phyloP scores from a whole-genome alignment of 805 yeast genomes.

The Clavispora phyllophila region DNA sequence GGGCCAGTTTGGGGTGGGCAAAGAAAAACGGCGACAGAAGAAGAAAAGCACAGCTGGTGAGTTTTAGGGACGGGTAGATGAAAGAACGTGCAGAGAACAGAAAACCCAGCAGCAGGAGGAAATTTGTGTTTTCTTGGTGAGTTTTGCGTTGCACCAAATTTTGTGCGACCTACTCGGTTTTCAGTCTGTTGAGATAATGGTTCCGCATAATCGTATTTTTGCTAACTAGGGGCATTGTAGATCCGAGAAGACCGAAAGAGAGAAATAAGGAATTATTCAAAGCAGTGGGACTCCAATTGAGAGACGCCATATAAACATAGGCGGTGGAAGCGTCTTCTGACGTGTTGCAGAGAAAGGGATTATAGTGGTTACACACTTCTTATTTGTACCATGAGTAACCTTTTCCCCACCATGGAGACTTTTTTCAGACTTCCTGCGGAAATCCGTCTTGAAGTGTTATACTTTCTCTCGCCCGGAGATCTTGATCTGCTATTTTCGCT shows the following conservation, averaged over 20 bases:
- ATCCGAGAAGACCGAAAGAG: not conserved
- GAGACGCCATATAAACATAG: not conserved
- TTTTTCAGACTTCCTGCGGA: constrained; percentile 16
- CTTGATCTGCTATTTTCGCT: constrained; percentile 14
- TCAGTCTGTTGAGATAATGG: not conserved
- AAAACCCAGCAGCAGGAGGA: too few relatives aligned
- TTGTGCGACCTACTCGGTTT: too few relatives aligned
- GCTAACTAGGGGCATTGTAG: not conserved
- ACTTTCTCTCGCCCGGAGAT: constrained; percentile 10
- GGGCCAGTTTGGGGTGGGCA: too few relatives aligned
- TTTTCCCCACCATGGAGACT: constrained; percentile 4
- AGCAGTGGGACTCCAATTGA: too few relatives aligned
- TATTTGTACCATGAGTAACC: not conserved
- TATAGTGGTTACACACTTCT: not conserved
- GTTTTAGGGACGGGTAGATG: too few relatives aligned
- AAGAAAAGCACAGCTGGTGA: too few relatives aligned
- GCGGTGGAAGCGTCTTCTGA: too few relatives aligned
- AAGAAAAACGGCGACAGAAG: too few relatives aligned
- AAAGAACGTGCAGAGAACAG: too few relatives aligned
- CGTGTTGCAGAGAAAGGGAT: not conserved
- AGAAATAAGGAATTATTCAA: not conserved
- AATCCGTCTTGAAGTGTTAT: constrained; percentile 11
- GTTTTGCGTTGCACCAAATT: not conserved
- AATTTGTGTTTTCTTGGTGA: too few relatives aligned
- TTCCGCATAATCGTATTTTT: not conserved